Evolutionary conservation across 192 early-diverging fungal species (phyloP).

Genomic region (Podila clonocystis): DNA sequence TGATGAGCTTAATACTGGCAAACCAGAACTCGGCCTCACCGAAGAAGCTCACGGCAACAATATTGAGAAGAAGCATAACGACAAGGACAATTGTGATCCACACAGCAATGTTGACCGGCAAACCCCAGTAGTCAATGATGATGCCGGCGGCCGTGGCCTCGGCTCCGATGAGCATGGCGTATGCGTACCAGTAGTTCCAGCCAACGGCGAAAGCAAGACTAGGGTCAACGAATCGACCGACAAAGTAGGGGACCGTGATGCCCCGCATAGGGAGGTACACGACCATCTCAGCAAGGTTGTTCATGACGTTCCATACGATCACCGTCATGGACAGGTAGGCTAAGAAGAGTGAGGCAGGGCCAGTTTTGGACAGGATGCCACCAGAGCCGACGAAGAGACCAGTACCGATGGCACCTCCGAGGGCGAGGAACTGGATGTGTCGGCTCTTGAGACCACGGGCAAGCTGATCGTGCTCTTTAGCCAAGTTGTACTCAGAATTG

Average conservation of each 20-base stretch:
- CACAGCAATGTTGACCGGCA: constrained; percentile 16
- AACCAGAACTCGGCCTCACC: constrained; percentile 73
- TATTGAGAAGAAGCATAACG: constrained; percentile 53
- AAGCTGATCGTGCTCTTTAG: constrained; percentile 33
- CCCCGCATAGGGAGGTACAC: constrained; percentile 66
- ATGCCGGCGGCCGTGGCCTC: constrained; percentile 36
- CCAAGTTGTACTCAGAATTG: constrained; percentile 14
- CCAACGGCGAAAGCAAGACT: constrained; percentile 67
- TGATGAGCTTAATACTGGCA: constrained; percentile 60
- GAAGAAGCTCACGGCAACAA: constrained; percentile 61
- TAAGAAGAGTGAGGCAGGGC: constrained; percentile 62
- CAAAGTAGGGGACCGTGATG: constrained; percentile 55
- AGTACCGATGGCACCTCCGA: constrained; percentile 68
- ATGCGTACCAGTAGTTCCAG: constrained; percentile 76
- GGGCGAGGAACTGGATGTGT: constrained; percentile 68
- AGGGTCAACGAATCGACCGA: constrained; percentile 65
- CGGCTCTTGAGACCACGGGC: constrained; percentile 60
- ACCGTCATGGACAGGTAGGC: constrained; percentile 61
- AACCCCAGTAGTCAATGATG: constrained; percentile 29
- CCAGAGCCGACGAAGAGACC: constrained; percentile 67
- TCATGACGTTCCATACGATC: constrained; percentile 64
- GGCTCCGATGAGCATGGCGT: constrained; percentile 59
- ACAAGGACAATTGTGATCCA: constrained; percentile 39
- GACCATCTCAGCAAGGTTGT: constrained; percentile 70
- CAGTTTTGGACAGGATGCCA: constrained; percentile 55